Evolutionary conservation across 805 yeast genomes (phyloP), one percentile per base, ranked within the genome.

Genomic region (Debaryomyces maramus): DNA sequence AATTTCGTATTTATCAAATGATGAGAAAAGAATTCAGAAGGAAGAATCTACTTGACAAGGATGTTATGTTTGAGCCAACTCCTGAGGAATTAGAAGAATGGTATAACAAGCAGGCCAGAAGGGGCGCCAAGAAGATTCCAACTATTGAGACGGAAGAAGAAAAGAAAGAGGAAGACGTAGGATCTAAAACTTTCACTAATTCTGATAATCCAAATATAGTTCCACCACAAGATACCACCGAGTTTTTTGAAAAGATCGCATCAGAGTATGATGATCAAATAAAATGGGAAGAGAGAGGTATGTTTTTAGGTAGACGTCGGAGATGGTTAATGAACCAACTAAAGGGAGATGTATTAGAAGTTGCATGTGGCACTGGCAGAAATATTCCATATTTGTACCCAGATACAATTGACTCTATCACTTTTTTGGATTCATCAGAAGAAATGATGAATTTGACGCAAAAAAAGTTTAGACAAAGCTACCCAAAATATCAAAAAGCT

Each of bases 311-410:
- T 41, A 73, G 70, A 53, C 73, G 85, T 63, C 74, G 97, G 53
- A 81, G 80, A 51, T 83, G 93, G 86, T 60, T 85, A 33, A 85
- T 86, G 89, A 76, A 70, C 26, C 85, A 85, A 45, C 76, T 83
- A 36, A 67, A 71, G 42, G 99, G 99, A 16, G 97, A 93, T 57
- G 97, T 89, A 2, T 67, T 93, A 41, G 99, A 93, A 61, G 93
- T 91, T 8, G 84, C 97, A 0, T 87, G 95, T 56, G 99, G 99
- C 43, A 93, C 99, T 0, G 98, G 99, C 5, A 76, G 98, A 61
- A 93, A 93, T 58, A 76, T 91, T 41, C 81, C 83, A 34, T 90
- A 83, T 57, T 63, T 88, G 50, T 75, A 82, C 38, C 76, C 81
- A 15, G 71, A 76, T 1, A 58, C 68, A 19, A 65, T 91, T 21